Conservation (phyloP, 768 basidiomycete species). For the Lactarius psammicola region DNA sequence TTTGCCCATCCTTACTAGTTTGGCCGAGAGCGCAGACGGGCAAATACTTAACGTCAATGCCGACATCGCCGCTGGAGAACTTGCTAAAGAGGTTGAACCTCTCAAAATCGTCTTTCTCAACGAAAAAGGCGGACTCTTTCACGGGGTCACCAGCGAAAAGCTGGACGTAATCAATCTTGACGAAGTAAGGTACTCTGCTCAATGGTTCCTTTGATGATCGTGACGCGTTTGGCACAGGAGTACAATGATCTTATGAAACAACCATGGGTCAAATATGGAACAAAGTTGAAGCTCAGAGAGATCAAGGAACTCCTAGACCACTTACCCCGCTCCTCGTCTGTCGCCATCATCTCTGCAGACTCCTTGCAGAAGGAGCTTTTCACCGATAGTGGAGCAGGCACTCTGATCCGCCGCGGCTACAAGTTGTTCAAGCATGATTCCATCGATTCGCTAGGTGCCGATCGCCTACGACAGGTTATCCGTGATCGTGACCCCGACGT, state of each 20-base stretch:
- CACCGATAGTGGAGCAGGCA: conserved; percentile 97
- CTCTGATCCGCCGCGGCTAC: conserved; percentile 96
- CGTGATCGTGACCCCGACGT: conserved; percentile 96
- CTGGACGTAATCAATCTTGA: conserved; percentile 95
- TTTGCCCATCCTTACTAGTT: conserved; percentile 89
- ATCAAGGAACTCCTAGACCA: conserved; percentile 99
- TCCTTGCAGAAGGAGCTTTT: conserved; percentile 97
- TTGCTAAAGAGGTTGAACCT: conserved; percentile 96
- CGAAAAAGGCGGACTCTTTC: conserved; percentile 97
- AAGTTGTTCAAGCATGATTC: conserved; percentile 89
- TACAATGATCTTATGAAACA: conserved; percentile 96
- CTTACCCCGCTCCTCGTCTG: conserved; percentile 96
- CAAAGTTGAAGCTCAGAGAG: conserved; percentile 97
- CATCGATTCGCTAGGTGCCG: conserved; percentile 83
- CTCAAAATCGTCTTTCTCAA: conserved; percentile 98
- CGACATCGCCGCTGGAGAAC: conserved; percentile 96
- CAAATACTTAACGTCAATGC: conserved; percentile 99
- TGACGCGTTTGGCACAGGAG: conserved; percentile 53
- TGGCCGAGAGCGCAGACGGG: conserved; percentile 94
- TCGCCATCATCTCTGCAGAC: conserved; percentile 93
- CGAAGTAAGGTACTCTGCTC: conserved; percentile 54
- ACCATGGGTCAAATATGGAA: conserved; percentile 98
- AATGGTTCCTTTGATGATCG: conserved; percentile 2
- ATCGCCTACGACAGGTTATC: conserved; percentile 91
- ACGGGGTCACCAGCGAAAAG: conserved; percentile 96